phyloP scores from a whole-genome alignment of 2,329 filamentous ascomycete species.

The Drechslera avenae region DNA sequence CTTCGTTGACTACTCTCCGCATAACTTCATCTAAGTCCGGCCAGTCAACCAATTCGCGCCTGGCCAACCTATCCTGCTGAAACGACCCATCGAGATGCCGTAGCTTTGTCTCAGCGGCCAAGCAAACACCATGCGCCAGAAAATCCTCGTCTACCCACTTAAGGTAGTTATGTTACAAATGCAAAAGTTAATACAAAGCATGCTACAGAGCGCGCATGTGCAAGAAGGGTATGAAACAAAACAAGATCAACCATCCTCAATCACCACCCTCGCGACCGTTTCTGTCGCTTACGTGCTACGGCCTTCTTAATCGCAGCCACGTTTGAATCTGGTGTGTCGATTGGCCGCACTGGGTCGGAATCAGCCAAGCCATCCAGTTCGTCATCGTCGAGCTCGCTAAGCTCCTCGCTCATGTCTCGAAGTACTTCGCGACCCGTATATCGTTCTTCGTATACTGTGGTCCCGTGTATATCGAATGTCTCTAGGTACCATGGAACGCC shows the following conservation, averaged over 20 bases:
- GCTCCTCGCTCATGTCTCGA: slow-evolving; percentile 77
- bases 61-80: slow-evolving; percentile 24
- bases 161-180: slow-evolving; percentile 27
- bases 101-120: background rate
- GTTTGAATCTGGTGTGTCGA: slow-evolving; percentile 31
- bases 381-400: slow-evolving; percentile 91
- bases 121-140: slow-evolving; percentile 20
- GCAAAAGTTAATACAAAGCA: slow-evolving; percentile 26
- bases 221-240: slow-evolving; percentile 13
- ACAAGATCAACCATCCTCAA: slow-evolving; percentile 2
- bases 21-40: slow-evolving; percentile 5
- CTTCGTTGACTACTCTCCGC: slow-evolving; percentile 13
- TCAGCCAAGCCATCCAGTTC: slow-evolving; percentile 69
- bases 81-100: slow-evolving; percentile 9
- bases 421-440: slow-evolving; percentile 75
- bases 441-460: slow-evolving; percentile 74
- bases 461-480: slow-evolving; percentile 78
- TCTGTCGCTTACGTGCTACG: slow-evolving; percentile 39
- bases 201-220: slow-evolving; percentile 10
- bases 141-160: slow-evolving; percentile 14
- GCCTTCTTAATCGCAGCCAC: slow-evolving; percentile 37
- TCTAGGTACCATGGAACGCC: slow-evolving; percentile 89
- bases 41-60: slow-evolving; percentile 21
- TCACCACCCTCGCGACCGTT: slow-evolving; percentile 33
- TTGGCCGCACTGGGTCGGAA: slow-evolving; percentile 36